A percentile compares a stretch with the other conserved stretches of the same genome.
phyloP scores from a whole-genome alignment of 768 basidiomycete genomes.

The Strobilomyces confusus region DNA sequence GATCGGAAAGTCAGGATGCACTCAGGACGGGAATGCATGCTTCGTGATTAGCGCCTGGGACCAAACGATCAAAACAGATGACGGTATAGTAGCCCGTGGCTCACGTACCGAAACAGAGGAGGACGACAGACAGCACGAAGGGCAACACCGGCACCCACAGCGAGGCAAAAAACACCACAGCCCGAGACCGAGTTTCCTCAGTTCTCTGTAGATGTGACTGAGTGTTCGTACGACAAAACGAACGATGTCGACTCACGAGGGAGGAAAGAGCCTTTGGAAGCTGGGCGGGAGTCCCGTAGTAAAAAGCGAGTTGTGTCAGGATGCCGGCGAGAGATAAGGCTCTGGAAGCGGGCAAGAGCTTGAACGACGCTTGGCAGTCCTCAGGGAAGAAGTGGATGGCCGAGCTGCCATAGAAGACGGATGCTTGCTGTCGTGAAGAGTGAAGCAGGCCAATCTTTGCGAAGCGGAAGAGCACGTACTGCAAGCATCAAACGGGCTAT shows the following conservation, averaged over 20 bases:
- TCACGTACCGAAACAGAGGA: background rate
- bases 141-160: background rate
- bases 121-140: background rate
- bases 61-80: background rate
- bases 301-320: background rate
- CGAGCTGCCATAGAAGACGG: background rate
- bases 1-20: background rate
- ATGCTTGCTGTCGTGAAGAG: background rate
- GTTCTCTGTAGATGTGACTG: background rate
- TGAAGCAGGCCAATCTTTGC: background rate
- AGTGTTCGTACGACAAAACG: too few relatives aligned
- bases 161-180: background rate
- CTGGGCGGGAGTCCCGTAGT: background rate
- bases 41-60: background rate
- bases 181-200: background rate
- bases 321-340: constrained; percentile 2
- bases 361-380: background rate
- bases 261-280: background rate
- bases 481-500: background rate
- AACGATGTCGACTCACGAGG: background rate
- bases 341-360: background rate
- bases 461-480: background rate
- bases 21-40: background rate
- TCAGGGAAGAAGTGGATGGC: background rate
- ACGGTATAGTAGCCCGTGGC: too few relatives aligned